phyloP scores from a whole-genome alignment of 1,284 basidiomycete species.

The Pseudozyma thailandica region DNA sequence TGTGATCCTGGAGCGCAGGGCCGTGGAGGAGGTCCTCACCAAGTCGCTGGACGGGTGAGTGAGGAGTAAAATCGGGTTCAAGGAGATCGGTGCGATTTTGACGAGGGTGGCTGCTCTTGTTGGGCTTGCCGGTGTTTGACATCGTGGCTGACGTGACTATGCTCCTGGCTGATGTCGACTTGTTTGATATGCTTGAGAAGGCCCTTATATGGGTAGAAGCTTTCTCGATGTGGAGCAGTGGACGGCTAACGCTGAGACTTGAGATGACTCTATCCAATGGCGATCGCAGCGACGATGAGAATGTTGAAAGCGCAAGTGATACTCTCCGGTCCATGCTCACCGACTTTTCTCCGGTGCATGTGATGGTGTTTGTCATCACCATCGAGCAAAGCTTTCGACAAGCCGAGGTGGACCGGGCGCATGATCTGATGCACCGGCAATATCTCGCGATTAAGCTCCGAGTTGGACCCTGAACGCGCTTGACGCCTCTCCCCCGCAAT shows the following conservation, averaged over 20 bases:
- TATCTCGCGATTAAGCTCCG: not conserved
- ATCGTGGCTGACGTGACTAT: not conserved
- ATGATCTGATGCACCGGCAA: not conserved
- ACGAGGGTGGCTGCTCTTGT: slow-evolving; percentile 15
- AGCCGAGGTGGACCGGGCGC: not conserved
- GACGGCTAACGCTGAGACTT: no score
- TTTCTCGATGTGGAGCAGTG: no score
- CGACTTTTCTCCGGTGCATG: not conserved
- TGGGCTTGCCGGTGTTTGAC: not conserved
- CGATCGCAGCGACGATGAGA: no score
- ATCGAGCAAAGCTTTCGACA: not conserved
- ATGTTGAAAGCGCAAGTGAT: no score
- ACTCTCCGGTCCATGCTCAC: not conserved
- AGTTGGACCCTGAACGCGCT: slow-evolving; percentile 1
- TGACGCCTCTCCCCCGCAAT: not conserved
- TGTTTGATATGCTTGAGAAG: not conserved
- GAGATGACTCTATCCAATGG: no score
- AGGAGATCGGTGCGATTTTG: slow-evolving; percentile 41
- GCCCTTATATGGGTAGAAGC: no score
- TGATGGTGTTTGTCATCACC: not conserved
- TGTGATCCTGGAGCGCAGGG: slow-evolving; percentile 33
- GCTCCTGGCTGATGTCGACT: not conserved
- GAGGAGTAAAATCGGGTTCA: slow-evolving; percentile 34
- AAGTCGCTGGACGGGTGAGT: slow-evolving; percentile 25
- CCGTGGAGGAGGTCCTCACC: slow-evolving; percentile 48